Conservation (phyloP, 495 filamentous ascomycete species). For the Podospora conica region DNA sequence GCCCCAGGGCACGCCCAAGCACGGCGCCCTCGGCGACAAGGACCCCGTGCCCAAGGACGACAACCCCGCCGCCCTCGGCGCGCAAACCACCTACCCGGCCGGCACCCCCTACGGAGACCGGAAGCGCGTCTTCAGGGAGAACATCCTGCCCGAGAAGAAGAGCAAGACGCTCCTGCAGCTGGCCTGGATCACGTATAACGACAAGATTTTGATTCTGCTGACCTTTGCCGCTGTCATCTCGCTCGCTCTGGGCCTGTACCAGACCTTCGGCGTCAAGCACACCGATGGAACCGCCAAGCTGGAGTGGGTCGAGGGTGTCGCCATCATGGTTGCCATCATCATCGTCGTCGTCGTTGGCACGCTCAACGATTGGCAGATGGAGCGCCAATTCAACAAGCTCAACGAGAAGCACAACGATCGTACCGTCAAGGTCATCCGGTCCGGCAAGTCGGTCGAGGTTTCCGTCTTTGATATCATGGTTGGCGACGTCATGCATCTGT, state of each 20-base stretch:
- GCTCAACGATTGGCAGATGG: conserved; percentile 74
- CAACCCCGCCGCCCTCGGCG: conserved; percentile 1
- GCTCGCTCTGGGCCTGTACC: conserved; percentile 70
- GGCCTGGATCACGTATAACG: conserved; percentile 81
- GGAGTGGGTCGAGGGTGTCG: conserved; percentile 77
- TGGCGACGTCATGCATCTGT: conserved; percentile 67
- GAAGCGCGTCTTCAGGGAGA: conserved; percentile 61
- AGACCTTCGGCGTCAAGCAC: conserved; percentile 47
- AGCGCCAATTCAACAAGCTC: conserved; percentile 72
- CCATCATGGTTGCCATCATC: conserved; percentile 68
- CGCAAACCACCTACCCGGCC: neutral
- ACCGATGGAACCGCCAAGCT: conserved; percentile 47
- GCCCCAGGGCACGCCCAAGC: conserved; percentile 29
- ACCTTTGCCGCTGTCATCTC: conserved; percentile 67
- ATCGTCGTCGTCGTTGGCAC: conserved; percentile 72
- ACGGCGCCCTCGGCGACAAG: conserved; percentile 24
- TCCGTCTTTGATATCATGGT: conserved; percentile 68
- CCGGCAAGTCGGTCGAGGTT: conserved; percentile 64
- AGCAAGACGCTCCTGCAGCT: conserved; percentile 63
- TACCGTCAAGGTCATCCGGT: conserved; percentile 70
- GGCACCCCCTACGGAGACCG: conserved; percentile 52
- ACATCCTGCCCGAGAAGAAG: conserved; percentile 68
- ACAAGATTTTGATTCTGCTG: conserved; percentile 73
- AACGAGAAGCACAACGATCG: conserved; percentile 78
- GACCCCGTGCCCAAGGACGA: conserved; percentile 18